A percentile compares a stretch with the other conserved stretches of the same genome.
These are phyloP conservation scores for Aspergillus pseudotamarii DNA, from an alignment of 2,329 filamentous ascomycete species.

Conservation along the genomic window DNA sequence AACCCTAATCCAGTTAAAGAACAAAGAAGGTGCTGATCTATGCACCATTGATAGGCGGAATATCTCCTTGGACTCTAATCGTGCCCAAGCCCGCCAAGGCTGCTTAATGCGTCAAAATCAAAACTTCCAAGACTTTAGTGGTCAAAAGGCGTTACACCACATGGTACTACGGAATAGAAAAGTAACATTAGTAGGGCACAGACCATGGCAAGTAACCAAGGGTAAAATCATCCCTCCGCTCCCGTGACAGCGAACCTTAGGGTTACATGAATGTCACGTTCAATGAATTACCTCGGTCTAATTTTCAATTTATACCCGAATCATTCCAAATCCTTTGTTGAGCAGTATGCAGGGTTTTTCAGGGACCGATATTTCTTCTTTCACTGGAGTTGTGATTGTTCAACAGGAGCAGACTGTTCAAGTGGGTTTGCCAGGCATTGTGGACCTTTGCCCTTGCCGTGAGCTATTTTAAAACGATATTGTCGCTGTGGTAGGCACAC, in stretches of 20 bases:
- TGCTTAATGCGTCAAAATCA: not conserved
- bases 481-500: no score
- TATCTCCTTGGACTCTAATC: not conserved
- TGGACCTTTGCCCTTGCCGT: no score
- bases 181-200: not conserved
- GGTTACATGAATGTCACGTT: not conserved
- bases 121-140: not conserved
- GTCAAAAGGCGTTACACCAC: not conserved
- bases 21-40: not conserved
- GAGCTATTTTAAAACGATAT: no score
- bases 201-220: not conserved
- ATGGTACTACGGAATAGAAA: not conserved
- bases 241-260: not conserved
- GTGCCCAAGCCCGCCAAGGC: not conserved
- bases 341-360: not conserved
- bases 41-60: conserved; percentile 1
- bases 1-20: not conserved
- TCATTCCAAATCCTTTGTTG: not conserved
- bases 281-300: not conserved
- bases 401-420: no score
- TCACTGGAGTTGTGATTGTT: no score
- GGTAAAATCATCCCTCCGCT: not conserved
- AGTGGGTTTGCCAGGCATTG: no score
- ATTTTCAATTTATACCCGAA: not conserved
- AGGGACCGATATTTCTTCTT: no score